A percentile compares a stretch with the other conserved stretches of the same genome.
Conservation (phyloP, 441 rosid species). For the Macaranga tanarius region DNA sequence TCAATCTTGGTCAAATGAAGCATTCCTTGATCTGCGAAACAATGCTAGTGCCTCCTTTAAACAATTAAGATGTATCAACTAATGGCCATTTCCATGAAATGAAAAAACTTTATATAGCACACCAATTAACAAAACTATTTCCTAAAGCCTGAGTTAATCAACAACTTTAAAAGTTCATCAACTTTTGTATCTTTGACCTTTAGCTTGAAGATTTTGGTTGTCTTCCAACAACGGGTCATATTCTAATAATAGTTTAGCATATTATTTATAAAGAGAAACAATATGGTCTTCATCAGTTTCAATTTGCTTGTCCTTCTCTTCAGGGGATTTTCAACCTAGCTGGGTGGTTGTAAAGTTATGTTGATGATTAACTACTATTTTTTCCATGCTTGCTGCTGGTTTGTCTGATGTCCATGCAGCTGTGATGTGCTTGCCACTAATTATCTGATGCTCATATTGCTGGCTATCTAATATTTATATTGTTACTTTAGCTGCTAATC, state of each 20-base stretch:
- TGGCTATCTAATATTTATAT: no score
- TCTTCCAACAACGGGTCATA: conserved; percentile 86
- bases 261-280: conserved; percentile 75
- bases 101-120: neutral
- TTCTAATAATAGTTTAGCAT: conserved; percentile 82
- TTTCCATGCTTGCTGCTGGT: no score
- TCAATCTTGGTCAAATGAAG: conserved; percentile 8
- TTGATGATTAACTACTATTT: no score
- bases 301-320: conserved; percentile 67
- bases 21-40: conserved; percentile 10
- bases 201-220: conserved; percentile 84
- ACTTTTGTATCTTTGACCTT: conserved; percentile 46
- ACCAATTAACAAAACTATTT: conserved; percentile 3
- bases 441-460: no score
- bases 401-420: no score
- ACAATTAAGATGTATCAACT: conserved; percentile 7
- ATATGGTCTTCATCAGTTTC: conserved; percentile 88
- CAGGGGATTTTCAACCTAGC: no score
- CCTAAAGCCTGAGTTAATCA: conserved; percentile 3
- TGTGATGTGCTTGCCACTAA: no score
- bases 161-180: conserved; percentile 28
- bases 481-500: no score
- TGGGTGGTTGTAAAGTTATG: no score
- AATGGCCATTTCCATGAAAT: conserved; percentile 11
- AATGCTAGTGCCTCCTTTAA: neutral